A percentile compares a stretch with the other conserved stretches of the same genome.
These are phyloP conservation scores for Rhizophagus sp. DNA, from an alignment of 192 early-diverging fungal species.

Conservation along the genomic window DNA sequence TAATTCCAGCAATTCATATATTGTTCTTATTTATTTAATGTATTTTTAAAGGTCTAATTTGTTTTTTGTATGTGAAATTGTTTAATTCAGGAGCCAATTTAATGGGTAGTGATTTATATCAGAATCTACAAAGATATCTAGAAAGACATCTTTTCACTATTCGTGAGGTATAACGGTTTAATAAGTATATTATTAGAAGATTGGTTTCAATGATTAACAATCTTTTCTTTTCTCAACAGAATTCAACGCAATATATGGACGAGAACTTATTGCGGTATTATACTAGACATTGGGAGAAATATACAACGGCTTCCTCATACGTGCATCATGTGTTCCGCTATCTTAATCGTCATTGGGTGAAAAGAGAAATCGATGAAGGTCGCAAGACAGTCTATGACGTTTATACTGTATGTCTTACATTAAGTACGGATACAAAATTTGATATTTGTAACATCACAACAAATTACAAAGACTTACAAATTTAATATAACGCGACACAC, in stretches of 20 bases:
- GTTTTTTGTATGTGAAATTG: background rate
- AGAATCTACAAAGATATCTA: conserved; percentile 51
- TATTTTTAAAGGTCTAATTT: background rate
- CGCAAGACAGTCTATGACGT: conserved; percentile 88
- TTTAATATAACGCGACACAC: background rate
- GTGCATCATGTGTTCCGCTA: conserved; percentile 93
- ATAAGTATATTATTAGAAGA: background rate
- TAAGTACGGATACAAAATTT: conserved; percentile 3
- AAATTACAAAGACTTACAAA: background rate
- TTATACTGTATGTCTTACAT: conserved; percentile 76
- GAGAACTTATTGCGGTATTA: conserved; percentile 86
- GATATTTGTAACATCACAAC: background rate
- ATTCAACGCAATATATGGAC: conserved; percentile 68
- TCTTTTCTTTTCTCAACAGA: conserved; percentile 28
- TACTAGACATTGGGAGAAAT: conserved; percentile 86
- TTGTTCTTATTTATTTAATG: background rate
- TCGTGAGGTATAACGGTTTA: conserved; percentile 33
- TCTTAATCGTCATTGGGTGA: conserved; percentile 97
- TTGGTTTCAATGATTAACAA: background rate
- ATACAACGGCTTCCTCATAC: conserved; percentile 78
- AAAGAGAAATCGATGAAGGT: conserved; percentile 93
- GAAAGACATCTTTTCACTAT: conserved; percentile 58
- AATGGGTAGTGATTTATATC: conserved; percentile 59
- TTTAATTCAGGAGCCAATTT: conserved; percentile 46
- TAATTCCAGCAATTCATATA: background rate